Conservation (phyloP, 139 green algal species). For the Chlorella vulgaris region DNA sequence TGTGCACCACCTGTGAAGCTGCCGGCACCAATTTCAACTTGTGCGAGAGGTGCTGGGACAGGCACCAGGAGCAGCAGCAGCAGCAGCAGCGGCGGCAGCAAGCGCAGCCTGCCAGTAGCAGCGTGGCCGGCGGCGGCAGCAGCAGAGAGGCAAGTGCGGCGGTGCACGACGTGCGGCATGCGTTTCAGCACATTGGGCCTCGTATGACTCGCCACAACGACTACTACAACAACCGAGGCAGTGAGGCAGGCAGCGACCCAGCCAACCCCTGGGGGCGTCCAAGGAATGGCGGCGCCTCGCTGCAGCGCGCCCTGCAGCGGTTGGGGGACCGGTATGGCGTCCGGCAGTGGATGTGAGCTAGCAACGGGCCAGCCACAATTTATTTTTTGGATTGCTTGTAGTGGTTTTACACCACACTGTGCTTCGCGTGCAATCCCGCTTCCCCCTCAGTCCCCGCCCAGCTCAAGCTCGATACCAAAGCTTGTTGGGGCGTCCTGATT, state of each 20-base stretch:
- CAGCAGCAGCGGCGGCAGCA: background rate
- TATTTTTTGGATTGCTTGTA: background rate
- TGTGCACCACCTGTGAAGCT: slow-evolving; percentile 28
- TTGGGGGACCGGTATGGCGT: slow-evolving; percentile 19
- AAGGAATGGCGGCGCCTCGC: background rate
- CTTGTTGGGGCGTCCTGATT: too few relatives aligned
- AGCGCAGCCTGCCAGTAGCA: too few relatives aligned
- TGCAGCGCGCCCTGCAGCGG: slow-evolving; percentile 5
- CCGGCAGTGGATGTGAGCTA: background rate
- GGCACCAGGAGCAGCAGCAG: slow-evolving; percentile 8
- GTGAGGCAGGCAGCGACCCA: background rate
- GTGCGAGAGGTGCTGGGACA: slow-evolving; percentile 35
- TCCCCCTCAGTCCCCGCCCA: too few relatives aligned
- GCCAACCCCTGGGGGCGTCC: slow-evolving; percentile 16
- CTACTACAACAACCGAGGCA: slow-evolving; percentile 5
- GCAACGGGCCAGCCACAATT: background rate
- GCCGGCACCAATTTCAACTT: slow-evolving; percentile 14
- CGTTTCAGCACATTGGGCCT: slow-evolving; percentile 33
- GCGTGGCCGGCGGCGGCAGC: background rate
- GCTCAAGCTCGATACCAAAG: too few relatives aligned
- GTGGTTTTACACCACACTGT: too few relatives aligned
- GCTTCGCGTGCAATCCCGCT: too few relatives aligned
- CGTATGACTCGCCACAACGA: slow-evolving; percentile 29
- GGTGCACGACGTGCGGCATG: slow-evolving; percentile 1
- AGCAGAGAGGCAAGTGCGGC: background rate